Conservation (phyloP, 2,329 filamentous ascomycete genomes). For the Penicillium sp. region DNA sequence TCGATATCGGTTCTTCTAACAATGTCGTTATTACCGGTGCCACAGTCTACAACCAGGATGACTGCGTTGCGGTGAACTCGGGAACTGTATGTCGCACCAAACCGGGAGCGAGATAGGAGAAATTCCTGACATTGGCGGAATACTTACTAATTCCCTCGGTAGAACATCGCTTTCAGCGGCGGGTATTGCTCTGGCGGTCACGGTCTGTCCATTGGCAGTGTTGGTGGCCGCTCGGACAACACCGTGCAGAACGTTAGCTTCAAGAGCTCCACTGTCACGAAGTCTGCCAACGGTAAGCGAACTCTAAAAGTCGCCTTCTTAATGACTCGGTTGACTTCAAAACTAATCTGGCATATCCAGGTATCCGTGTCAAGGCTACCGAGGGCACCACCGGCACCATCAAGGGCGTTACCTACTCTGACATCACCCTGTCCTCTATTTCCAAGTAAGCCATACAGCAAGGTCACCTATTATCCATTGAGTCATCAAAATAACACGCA, state of each 20-base stretch:
- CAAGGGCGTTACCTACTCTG: conserved; percentile 54
- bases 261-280: conserved; percentile 39
- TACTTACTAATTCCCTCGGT: conserved; percentile 35
- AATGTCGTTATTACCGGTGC: conserved; percentile 10
- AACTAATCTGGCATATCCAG: conserved; percentile 23
- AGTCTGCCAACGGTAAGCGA: conserved; percentile 25
- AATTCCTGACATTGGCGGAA: no score
- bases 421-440: conserved; percentile 55
- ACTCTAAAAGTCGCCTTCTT: neutral
- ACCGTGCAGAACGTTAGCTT: conserved; percentile 57
- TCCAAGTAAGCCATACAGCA: conserved; percentile 52
- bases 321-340: neutral
- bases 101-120: neutral
- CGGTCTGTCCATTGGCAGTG: conserved; percentile 61
- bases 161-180: conserved; percentile 43
- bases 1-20: conserved; percentile 12
- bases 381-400: conserved; percentile 55
- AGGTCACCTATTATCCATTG: neutral
- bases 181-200: conserved; percentile 55
- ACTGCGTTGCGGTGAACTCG: conserved; percentile 14
- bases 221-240: conserved; percentile 60
- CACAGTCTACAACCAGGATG: conserved; percentile 15
- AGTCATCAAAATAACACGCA: neutral
- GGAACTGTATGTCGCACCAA: conserved; percentile 7
- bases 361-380: conserved; percentile 61